These are phyloP conservation scores for Neospora caninum DNA, from an alignment of 169 alveolate genomes.

Conservation along the genomic window DNA sequence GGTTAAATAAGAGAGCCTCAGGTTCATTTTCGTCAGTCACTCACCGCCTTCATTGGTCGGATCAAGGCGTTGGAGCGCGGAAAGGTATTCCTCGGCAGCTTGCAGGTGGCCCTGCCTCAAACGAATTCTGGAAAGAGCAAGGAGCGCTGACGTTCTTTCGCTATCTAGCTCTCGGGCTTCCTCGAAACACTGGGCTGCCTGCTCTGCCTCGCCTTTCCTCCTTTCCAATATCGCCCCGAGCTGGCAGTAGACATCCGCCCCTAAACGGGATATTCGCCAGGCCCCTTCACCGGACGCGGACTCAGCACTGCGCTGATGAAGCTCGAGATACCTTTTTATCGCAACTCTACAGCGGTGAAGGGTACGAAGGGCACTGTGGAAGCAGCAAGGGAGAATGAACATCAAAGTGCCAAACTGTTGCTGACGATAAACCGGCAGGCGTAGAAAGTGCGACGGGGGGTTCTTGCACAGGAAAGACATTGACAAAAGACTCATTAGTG, in stretches of 20 bases:
- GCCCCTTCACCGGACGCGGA: not conserved
- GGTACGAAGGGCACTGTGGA: not conserved
- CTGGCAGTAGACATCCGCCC: conserved; percentile 21
- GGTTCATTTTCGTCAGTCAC: not conserved
- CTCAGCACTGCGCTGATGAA: not conserved
- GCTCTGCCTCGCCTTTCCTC: not conserved
- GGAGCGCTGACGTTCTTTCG: not conserved
- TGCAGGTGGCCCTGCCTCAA: not conserved
- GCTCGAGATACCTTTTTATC: not conserved
- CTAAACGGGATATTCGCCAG: not conserved
- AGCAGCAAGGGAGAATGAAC: not conserved
- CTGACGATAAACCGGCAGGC: too few species aligned
- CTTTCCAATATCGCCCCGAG: not conserved
- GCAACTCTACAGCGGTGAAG: conserved; percentile 7
- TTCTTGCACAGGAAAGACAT: too few species aligned
- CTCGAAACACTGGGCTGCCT: conserved; percentile 15
- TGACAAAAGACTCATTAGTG: too few species aligned
- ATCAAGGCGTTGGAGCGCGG: not conserved
- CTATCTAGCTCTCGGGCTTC: not conserved
- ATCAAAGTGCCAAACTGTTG: too few species aligned
- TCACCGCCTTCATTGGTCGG: conserved; percentile 13
- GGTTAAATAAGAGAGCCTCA: too few species aligned
- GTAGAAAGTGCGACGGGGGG: too few species aligned
- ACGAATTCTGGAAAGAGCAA: not conserved
- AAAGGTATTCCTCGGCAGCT: not conserved